Base-by-base conservation (phyloP, 305 asterid genomes). In the Plantago coronopus region DNA sequence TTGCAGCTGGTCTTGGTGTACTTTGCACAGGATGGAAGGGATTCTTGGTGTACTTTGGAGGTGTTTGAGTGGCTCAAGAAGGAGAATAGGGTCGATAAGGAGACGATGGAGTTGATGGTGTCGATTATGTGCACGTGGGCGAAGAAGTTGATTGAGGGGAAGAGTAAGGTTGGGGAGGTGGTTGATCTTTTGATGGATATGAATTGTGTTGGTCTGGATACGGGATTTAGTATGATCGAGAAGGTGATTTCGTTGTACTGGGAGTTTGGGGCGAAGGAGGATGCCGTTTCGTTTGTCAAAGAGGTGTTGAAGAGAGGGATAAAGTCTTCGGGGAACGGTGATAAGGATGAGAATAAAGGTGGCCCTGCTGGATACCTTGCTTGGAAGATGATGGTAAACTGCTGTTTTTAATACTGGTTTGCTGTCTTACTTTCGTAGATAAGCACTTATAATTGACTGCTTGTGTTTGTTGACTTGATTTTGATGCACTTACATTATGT, bases 21-120 rank as follows among this genome's bases (percentile, higher is more conserved):
- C 62, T 93, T 93, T 68, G 75, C 97, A 0, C 98, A 87, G 63
- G 96, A 93, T 51, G 98, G 98, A 71, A 83, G 96, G 88, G 98
- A 93, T 27, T 89, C 95, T 1, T 89, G 98, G 98, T 93, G 96
- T 59, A 88, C 97, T 0, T 70, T 93, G 37, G 98, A 93, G 83
- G 97, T 93, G 63, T 93, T 83, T 64, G 98, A 89, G 76, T 93
- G 97, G 98, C 72, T 93, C 29, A 85, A 81, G 69, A 93, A 89
- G 88, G 98, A 87, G 86, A 93, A 93, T 61, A 74, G 80, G 49
- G 98, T 93, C 0, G 98, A 89, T 66, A 83, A 93, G 80, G 98
- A 93, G 78, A 93, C 94, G 0, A 83, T 93, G 91, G 96, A 93
- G 63, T 76, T 93, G 63, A 93, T 93, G 98, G 96, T 88, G 47